Conservation (phyloP, 2,329 filamentous ascomycete species). For the Penicillium crustosum region DNA sequence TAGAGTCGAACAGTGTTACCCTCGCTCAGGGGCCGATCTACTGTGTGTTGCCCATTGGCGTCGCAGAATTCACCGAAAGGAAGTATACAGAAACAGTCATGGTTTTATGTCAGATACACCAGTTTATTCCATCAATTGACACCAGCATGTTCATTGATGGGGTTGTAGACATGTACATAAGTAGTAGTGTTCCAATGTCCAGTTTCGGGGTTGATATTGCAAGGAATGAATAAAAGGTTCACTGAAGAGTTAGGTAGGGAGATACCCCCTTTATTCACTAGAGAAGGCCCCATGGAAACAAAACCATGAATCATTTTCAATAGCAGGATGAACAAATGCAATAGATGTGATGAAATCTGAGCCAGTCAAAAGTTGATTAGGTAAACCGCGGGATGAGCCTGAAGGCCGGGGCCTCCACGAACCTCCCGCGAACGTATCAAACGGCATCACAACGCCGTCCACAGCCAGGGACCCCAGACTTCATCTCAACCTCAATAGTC, state of each 20-base stretch:
- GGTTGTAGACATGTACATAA: background rate
- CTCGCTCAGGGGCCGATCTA: background rate
- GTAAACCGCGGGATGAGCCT: conserved; percentile 3
- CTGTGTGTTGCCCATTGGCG: background rate
- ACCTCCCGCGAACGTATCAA: conserved; percentile 3
- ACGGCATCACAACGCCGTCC: background rate
- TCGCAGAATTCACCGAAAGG: background rate
- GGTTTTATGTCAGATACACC: background rate
- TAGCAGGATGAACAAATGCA: background rate
- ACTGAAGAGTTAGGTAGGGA: no score
- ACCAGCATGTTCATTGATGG: background rate
- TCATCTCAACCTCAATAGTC: background rate
- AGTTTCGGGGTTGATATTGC: background rate
- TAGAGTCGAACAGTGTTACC: background rate
- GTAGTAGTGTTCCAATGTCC: background rate
- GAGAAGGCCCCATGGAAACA: background rate
- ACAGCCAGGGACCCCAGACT: background rate
- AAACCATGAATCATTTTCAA: background rate
- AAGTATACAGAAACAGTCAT: background rate
- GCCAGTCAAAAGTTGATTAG: conserved; percentile 3
- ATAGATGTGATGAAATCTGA: background rate
- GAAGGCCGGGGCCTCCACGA: background rate
- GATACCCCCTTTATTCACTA: no score
- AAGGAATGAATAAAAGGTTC: background rate
- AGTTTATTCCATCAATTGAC: background rate